Evolutionary conservation across 495 filamentous ascomycete species (phyloP).

Genomic region (Neurospora sp.): DNA sequence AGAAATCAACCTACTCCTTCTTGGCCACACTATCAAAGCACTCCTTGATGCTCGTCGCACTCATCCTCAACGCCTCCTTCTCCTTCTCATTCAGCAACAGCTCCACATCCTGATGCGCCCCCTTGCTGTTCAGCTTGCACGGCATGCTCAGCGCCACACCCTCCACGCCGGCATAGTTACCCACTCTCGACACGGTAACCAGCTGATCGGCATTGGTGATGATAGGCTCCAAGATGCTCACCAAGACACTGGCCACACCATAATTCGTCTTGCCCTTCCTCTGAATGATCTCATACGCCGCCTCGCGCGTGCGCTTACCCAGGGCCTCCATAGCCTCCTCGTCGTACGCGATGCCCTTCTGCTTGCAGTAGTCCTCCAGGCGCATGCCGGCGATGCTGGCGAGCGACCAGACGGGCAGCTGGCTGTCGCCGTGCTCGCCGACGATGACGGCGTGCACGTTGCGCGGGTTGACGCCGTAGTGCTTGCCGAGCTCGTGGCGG

Average conservation of each 20-base stretch:
- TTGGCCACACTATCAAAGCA: background rate
- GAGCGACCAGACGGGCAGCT: constrained; percentile 24
- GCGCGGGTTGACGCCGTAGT: constrained; percentile 21
- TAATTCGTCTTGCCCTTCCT: constrained; percentile 53
- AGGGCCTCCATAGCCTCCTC: constrained; percentile 15
- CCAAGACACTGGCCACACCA: constrained; percentile 39
- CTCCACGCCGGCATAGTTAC: constrained; percentile 19
- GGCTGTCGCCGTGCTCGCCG: constrained; percentile 24
- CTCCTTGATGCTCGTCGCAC: constrained; percentile 21
- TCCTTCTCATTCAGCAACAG: constrained; percentile 16
- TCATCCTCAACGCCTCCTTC: constrained; percentile 26
- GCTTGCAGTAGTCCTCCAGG: constrained; percentile 16
- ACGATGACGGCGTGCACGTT: constrained; percentile 24
- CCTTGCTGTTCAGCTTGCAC: constrained; percentile 21
- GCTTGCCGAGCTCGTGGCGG: constrained; percentile 21
- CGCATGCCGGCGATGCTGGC: constrained; percentile 23
- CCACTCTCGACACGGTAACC: constrained; percentile 21
- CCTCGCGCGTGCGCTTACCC: constrained; percentile 14
- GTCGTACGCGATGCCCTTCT: constrained; percentile 13
- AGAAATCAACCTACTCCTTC: background rate
- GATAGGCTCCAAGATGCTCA: constrained; percentile 21
- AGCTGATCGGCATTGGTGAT: constrained; percentile 20
- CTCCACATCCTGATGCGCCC: constrained; percentile 20
- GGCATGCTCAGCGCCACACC: constrained; percentile 24
- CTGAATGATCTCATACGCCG: constrained; percentile 48